Conservation (phyloP, 371 early-diverging fungal genomes). For the Mortierella sp. region DNA sequence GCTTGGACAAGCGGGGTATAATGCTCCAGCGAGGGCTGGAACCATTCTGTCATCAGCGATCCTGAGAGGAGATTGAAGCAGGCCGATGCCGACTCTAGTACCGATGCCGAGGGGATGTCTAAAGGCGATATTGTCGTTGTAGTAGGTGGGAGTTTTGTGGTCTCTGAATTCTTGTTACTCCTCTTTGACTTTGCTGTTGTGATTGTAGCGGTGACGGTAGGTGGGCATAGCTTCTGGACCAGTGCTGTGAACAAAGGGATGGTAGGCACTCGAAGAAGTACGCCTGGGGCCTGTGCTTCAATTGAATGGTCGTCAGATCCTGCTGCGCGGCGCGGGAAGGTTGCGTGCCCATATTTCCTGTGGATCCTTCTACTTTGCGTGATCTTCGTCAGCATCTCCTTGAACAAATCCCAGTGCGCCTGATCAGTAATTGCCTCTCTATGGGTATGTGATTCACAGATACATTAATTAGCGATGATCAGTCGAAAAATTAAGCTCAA, state of each 20-base stretch:
- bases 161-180: constrained; percentile 22
- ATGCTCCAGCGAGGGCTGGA: constrained; percentile 55
- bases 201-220: neutral
- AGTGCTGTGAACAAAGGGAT: constrained; percentile 49
- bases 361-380: constrained; percentile 19
- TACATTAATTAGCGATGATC: neutral
- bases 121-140: neutral
- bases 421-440: constrained; percentile 33
- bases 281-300: constrained; percentile 32
- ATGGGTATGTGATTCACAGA: neutral
- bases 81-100: constrained; percentile 23
- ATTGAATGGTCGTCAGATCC: neutral
- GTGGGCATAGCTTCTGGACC: constrained; percentile 21
- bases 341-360: constrained; percentile 9
- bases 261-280: constrained; percentile 43
- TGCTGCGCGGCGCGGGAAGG: neutral
- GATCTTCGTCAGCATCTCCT: constrained; percentile 34
- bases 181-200: constrained; percentile 11
- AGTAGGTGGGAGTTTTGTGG: neutral
- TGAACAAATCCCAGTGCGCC: constrained; percentile 53
- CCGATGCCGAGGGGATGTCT: constrained; percentile 8
- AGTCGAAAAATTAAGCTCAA: neutral
- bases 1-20: constrained; percentile 55
- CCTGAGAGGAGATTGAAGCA: constrained; percentile 42
- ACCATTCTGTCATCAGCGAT: constrained; percentile 44